These are phyloP conservation scores for Benincasa hispida DNA, from an alignment of 306 rosid species.

Conservation along the genomic window DNA sequence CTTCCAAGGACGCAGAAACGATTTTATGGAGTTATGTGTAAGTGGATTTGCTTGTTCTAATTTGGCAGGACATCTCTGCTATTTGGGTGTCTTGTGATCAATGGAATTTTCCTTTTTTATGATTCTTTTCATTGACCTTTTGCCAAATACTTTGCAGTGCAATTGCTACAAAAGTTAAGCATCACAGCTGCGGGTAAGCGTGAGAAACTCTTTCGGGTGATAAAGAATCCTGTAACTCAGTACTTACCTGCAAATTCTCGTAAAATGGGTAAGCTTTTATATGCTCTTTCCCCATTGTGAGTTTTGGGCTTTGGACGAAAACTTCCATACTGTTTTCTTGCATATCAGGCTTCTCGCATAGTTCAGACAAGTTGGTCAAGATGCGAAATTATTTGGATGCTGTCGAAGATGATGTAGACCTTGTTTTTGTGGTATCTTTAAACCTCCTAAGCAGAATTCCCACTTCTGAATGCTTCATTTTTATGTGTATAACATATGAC, in stretches of 20 bases:
- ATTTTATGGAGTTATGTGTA: constrained; percentile 74
- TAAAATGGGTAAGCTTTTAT: constrained; percentile 43
- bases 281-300: neutral
- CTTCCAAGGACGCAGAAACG: constrained; percentile 88
- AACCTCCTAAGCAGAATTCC: neutral
- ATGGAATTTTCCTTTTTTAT: neutral
- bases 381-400: constrained; percentile 31
- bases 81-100: neutral
- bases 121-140: neutral
- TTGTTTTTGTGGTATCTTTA: constrained; percentile 75
- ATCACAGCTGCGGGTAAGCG: constrained; percentile 71
- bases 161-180: constrained; percentile 71
- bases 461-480: neutral
- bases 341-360: constrained; percentile 47
- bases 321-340: neutral
- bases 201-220: constrained; percentile 55
- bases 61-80: neutral
- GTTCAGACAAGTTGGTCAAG: constrained; percentile 54
- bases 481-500: neutral
- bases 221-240: constrained; percentile 77
- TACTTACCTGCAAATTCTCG: constrained; percentile 57
- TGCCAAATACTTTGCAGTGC: constrained; percentile 37
- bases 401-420: constrained; percentile 19
- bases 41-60: constrained; percentile 16
- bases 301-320: neutral